Conservation (phyloP, 805 yeast species). For the Ascoidea rubescens region DNA sequence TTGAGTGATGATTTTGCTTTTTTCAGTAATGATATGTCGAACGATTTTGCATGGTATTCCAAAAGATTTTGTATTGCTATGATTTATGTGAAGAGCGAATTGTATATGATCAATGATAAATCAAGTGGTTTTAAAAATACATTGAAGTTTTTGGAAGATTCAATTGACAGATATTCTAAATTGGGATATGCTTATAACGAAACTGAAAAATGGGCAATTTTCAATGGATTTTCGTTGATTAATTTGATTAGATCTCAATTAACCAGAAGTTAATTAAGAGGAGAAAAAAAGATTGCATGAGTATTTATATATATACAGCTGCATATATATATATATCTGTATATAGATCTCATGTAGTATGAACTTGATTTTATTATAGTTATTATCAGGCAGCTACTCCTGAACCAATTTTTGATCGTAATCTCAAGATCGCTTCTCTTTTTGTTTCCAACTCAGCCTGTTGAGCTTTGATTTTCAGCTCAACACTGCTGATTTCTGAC, state of each 20-base stretch:
- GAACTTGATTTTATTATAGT: neutral
- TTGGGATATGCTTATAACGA: constrained; percentile 49
- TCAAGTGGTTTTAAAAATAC: constrained; percentile 46
- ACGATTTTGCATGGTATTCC: constrained; percentile 87
- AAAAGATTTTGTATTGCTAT: constrained; percentile 60
- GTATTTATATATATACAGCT: too few species aligned
- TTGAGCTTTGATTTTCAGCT: constrained; percentile 43
- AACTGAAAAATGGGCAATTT: constrained; percentile 65
- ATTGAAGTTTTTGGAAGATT: constrained; percentile 44
- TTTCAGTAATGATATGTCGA: constrained; percentile 62
- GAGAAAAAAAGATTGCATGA: too few species aligned
- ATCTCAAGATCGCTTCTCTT: constrained; percentile 22
- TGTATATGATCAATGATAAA: constrained; percentile 67
- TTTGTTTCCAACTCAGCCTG: constrained; percentile 44
- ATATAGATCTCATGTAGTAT: neutral
- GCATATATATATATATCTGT: neutral
- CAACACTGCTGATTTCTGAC: constrained; percentile 67
- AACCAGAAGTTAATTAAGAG: constrained; percentile 33
- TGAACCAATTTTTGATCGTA: constrained; percentile 2
- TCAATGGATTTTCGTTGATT: constrained; percentile 33
- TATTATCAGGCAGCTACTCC: constrained; percentile 1
- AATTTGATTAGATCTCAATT: constrained; percentile 64
- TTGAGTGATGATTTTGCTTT: constrained; percentile 75
- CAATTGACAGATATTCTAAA: constrained; percentile 35
- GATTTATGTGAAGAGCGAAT: constrained; percentile 61